Evolutionary conservation across 176 grass and related monocot genomes (phyloP).

Genomic region (Rhynchospora breviuscula): DNA sequence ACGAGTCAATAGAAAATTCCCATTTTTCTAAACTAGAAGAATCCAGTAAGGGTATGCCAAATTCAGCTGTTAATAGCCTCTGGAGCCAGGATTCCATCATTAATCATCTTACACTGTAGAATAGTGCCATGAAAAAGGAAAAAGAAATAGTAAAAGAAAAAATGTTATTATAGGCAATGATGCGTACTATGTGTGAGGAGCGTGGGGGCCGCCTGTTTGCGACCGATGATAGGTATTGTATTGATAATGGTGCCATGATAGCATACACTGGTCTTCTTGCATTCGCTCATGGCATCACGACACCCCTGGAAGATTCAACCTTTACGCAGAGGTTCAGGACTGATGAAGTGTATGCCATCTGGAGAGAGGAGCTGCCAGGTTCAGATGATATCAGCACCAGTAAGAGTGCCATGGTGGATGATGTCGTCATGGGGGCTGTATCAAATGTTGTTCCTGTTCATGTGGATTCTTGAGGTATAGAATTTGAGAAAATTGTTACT

Average conservation of each 20-base stretch:
- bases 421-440: not conserved
- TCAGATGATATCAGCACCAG: conserved; percentile 21
- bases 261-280: conserved; percentile 86
- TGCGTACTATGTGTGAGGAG: conserved; percentile 90
- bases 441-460: conserved; percentile 19
- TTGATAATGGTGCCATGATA: conserved; percentile 98
- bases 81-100: not conserved
- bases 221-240: conserved; percentile 89
- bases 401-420: conserved; percentile 36
- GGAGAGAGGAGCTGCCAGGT: conserved; percentile 61
- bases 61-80: not conserved
- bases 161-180: conserved; percentile 63
- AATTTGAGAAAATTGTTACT: not conserved
- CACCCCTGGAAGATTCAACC: conserved; percentile 61
- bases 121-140: not conserved
- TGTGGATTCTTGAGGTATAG: conserved; percentile 60
- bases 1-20: not conserved
- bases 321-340: conserved; percentile 95
- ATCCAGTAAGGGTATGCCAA: not conserved
- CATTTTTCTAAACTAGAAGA: not conserved
- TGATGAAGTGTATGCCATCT: conserved; percentile 88
- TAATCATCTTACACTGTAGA: not conserved
- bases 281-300: conserved; percentile 60
- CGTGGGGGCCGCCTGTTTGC: conserved; percentile 71
- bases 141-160: too few relatives aligned